Percentiles rank a stretch among this genome's conserved stretches.
phyloP scores from a whole-genome alignment of 2,329 filamentous ascomycete species.

The Emydomyces testavorans region DNA sequence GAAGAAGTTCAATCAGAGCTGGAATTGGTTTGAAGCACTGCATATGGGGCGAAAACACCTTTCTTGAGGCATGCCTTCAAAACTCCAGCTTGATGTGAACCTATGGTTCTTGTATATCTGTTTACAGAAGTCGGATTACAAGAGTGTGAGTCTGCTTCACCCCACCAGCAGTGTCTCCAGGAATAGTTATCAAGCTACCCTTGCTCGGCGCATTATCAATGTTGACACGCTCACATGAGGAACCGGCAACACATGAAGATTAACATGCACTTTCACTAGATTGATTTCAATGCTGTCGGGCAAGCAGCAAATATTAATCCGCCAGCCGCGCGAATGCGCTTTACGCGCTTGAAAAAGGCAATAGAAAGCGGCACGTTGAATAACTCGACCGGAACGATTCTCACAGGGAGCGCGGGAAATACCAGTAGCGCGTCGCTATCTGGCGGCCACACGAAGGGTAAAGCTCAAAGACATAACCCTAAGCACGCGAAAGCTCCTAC shows the following conservation, averaged over 20 bases:
- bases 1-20: neutral
- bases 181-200: conserved; percentile 22
- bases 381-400: neutral
- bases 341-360: conserved; percentile 25
- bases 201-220: conserved; percentile 7
- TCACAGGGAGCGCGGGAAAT: neutral
- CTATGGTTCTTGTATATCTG: conserved; percentile 36
- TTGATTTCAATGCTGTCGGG: conserved; percentile 33
- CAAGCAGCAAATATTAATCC: conserved; percentile 26
- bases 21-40: neutral
- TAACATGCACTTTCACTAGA: conserved; percentile 19
- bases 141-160: conserved; percentile 24
- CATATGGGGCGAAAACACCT: neutral
- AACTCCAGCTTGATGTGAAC: conserved; percentile 30
- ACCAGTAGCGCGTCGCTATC: neutral
- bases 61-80: conserved; percentile 27
- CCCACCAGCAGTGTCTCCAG: conserved; percentile 9
- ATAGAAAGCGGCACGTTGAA: conserved; percentile 17
- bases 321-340: conserved; percentile 32
- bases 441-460: neutral
- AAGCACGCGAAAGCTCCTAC: neutral
- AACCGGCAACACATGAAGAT: neutral
- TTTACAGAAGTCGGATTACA: conserved; percentile 30
- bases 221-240: neutral
- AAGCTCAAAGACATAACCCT: neutral